These are phyloP conservation scores for Nidularia sp. DNA, from an alignment of 768 basidiomycete genomes.

Conservation along the genomic window DNA sequence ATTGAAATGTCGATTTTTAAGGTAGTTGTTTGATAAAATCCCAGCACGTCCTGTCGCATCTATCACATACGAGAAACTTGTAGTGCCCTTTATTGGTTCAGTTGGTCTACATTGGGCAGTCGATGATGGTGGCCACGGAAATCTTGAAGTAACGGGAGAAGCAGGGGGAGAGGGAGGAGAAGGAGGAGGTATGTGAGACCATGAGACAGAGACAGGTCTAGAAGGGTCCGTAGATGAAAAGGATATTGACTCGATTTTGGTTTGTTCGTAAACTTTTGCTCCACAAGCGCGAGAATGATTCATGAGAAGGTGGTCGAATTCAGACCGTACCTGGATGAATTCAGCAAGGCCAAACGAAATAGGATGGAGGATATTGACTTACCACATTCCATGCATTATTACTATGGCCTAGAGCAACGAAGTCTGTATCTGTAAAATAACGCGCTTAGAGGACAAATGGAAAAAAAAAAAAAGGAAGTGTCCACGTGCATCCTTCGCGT, in stretches of 20 bases:
- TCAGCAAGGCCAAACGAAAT: neutral
- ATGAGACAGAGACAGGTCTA: constrained; percentile 50
- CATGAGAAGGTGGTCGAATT: constrained; percentile 57
- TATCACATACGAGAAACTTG: constrained; percentile 62
- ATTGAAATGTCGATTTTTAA: constrained; percentile 68
- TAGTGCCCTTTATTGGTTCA: constrained; percentile 35
- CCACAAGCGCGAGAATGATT: constrained; percentile 51
- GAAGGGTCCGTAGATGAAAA: constrained; percentile 35
- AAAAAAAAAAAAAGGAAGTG: neutral
- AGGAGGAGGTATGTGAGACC: constrained; percentile 42
- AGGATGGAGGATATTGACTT: constrained; percentile 17
- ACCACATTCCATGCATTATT: constrained; percentile 64
- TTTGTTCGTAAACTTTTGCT: constrained; percentile 50
- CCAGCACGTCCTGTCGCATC: constrained; percentile 77
- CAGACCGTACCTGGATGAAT: constrained; percentile 43
- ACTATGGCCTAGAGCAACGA: constrained; percentile 46
- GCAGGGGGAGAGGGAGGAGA: constrained; percentile 35
- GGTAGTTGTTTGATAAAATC: constrained; percentile 62
- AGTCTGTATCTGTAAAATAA: constrained; percentile 48
- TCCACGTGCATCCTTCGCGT: constrained; percentile 55
- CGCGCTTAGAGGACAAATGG: constrained; percentile 2
- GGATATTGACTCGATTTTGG: constrained; percentile 43
- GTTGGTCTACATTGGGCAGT: constrained; percentile 5
- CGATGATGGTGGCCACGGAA: constrained; percentile 16
- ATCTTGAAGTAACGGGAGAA: constrained; percentile 26